Base-by-base conservation (phyloP, 768 basidiomycete species). In the Tricholoma flavovirens region DNA sequence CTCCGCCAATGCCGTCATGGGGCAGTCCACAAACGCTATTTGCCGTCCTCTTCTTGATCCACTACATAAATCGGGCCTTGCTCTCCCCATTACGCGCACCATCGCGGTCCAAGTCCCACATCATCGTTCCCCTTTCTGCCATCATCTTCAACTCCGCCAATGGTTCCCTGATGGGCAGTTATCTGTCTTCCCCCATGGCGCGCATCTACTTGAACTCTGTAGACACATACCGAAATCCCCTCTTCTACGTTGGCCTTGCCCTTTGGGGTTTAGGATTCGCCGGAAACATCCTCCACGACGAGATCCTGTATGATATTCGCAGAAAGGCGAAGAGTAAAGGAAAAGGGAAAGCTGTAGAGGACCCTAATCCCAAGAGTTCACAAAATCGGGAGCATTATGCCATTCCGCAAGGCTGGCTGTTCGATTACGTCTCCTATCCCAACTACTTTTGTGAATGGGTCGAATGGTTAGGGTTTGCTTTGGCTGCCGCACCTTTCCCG, bases 371-470 rank as follows among this genome's bases (percentile, higher is more conserved):
- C 0, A 57, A 57, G 26, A 61, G 15, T 57, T 17, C 45, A 58
- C 59, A 60, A 19, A 63, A 40, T 56, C 22, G 67, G 40, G 80
- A 83, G 49, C 76, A 90, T 69, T 92, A 92, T 66, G 84, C 85
- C 4, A 86, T 94, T 57, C 93, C 96, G 0, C 80, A 86, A 51
- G 91, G 89, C 0, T 79, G 83, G 19, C 73, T 96, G 15, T 97
- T 88, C 76, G 63, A 68, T 42, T 86, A 82, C 65, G 75, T 98
- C 63, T 92, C 93, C 5, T 96, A 86, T 73, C 96, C 96, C 9
- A 93, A 97, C 69, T 98, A 98, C 73, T 73, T 93, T 17, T 93
- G 87, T 71, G 96, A 98, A 67, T 98, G 96, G 96, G 56, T 88
- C 54, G 96, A 98, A 71, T 98, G 95, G 94, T 61, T 83, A 9